Percentiles rank a stretch among this genome's conserved stretches.
Evolutionary conservation across 345 rosid genomes (phyloP).

Genomic region (Murraya paniculata): DNA sequence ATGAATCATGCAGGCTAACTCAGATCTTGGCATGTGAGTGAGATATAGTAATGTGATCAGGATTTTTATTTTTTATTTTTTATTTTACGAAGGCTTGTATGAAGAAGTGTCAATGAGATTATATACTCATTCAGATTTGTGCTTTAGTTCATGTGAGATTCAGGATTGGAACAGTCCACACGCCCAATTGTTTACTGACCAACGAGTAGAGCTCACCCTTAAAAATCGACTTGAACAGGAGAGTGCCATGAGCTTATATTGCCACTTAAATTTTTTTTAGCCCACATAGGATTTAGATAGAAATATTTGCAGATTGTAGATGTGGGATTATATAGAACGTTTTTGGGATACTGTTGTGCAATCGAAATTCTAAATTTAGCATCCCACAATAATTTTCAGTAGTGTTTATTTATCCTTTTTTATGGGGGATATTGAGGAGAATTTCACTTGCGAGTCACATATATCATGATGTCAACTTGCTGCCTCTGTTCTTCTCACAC

Average conservation of each 20-base stretch:
- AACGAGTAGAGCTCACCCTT: no score
- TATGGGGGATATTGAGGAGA: neutral
- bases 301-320: neutral
- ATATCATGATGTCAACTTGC: neutral
- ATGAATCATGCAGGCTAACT: slow-evolving; percentile 2
- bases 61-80: no score
- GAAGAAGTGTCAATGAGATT: neutral
- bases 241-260: neutral
- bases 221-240: no score
- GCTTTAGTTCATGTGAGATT: neutral
- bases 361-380: neutral
- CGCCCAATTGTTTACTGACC: neutral
- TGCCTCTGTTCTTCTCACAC: neutral
- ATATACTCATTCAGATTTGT: neutral
- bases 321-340: neutral
- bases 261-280: neutral
- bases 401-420: neutral
- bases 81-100: no score
- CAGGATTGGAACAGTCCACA: neutral
- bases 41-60: neutral
- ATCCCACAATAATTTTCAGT: neutral
- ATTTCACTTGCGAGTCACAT: neutral
- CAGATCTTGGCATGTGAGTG: slow-evolving; percentile 1
- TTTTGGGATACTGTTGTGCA: neutral
- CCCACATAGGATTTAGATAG: neutral